A percentile compares a stretch with the other conserved stretches of the same genome.
These are phyloP conservation scores for Exserohilum turcica DNA, from an alignment of 2,329 filamentous ascomycete species.

Conservation along the genomic window DNA sequence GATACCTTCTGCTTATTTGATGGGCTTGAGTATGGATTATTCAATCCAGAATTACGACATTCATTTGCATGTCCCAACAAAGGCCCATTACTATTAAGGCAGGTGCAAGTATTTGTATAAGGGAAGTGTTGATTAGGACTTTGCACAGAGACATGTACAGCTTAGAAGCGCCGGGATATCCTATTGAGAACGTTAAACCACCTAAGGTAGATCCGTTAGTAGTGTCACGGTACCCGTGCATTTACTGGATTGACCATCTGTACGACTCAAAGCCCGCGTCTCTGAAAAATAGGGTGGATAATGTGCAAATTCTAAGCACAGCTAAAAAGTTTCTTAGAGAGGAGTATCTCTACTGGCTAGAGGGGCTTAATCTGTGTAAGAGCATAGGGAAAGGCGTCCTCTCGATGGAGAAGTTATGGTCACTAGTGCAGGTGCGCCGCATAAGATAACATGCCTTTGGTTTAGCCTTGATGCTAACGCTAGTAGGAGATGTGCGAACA, in stretches of 20 bases:
- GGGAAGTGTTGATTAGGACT: too few relatives aligned
- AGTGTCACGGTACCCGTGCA: conserved; percentile 32
- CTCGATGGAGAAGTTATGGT: conserved; percentile 6
- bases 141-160: not conserved
- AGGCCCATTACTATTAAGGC: too few relatives aligned
- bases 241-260: conserved; percentile 46
- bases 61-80: too few relatives aligned
- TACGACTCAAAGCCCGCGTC: conserved; percentile 16
- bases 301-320: not conserved
- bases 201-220: conserved; percentile 28
- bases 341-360: too few relatives aligned
- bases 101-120: too few relatives aligned
- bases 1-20: too few relatives aligned
- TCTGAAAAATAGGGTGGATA: not conserved
- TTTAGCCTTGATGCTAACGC: not conserved
- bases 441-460: not conserved
- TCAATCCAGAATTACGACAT: too few relatives aligned
- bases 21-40: too few relatives aligned
- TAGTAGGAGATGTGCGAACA: not conserved
- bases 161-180: not conserved
- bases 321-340: not conserved
- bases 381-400: conserved; percentile 20
- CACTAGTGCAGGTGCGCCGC: not conserved
- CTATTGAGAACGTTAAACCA: not conserved
- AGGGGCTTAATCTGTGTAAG: conserved; percentile 22